A percentile compares a stretch with the other conserved stretches of the same genome.
Evolutionary conservation across 2,329 filamentous ascomycete species (phyloP).

Genomic region (Immersiporthe knoxdaviesiana): DNA sequence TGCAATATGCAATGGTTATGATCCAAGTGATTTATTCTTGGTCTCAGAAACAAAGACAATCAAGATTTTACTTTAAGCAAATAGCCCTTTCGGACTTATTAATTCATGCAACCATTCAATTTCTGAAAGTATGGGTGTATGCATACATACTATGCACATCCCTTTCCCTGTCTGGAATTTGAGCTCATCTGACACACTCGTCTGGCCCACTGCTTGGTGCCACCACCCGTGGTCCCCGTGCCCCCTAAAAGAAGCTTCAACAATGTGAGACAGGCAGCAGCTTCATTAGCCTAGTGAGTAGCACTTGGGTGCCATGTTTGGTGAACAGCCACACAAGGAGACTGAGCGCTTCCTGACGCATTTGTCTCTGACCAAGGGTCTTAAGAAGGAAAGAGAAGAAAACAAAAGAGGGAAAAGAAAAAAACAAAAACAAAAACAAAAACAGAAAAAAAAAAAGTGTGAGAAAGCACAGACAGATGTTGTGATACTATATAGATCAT

Average conservation of each 20-base stretch:
- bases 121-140: neutral
- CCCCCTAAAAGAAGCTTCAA: neutral
- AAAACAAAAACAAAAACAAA: too few relatives aligned
- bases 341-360: neutral
- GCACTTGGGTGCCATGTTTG: neutral
- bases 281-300: neutral
- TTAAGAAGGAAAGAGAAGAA: too few relatives aligned
- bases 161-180: slow-evolving; percentile 1
- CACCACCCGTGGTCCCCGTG: too few relatives aligned
- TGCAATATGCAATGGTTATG: neutral
- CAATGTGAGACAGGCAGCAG: neutral
- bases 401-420: too few relatives aligned
- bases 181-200: neutral
- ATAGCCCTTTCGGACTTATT: too few relatives aligned
- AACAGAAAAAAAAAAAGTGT: too few relatives aligned
- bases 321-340: neutral
- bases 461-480: neutral
- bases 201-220: neutral
- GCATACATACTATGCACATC: neutral
- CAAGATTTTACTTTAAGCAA: too few relatives aligned
- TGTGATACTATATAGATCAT: too few relatives aligned
- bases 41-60: too few relatives aligned
- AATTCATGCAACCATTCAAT: neutral
- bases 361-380: neutral
- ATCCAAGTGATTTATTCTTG: too few relatives aligned